phyloP scores from a whole-genome alignment of 2,329 filamentous ascomycete species.

The Drechmeria coniospora region DNA sequence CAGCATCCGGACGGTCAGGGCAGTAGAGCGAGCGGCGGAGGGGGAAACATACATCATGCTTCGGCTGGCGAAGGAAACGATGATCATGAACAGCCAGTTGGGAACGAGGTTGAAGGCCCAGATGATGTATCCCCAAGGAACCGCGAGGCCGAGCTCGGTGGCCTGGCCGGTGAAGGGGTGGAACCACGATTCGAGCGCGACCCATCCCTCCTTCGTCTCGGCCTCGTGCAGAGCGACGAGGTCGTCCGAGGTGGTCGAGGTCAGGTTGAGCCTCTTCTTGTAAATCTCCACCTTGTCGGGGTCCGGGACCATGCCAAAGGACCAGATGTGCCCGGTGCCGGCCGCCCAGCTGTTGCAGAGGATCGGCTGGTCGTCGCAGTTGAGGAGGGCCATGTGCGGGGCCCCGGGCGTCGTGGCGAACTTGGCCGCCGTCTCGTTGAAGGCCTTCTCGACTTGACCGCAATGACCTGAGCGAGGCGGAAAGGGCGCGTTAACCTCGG shows the following conservation, averaged over 20 bases:
- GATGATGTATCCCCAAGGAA: constrained; percentile 52
- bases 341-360: constrained; percentile 63
- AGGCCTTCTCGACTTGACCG: constrained; percentile 45
- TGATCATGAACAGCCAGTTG: constrained; percentile 66
- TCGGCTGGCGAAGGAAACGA: constrained; percentile 57
- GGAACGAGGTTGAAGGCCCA: constrained; percentile 52
- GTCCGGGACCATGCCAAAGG: constrained; percentile 50
- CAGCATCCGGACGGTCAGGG: neutral
- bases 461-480: constrained; percentile 47
- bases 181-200: constrained; percentile 46
- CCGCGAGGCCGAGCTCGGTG: constrained; percentile 43
- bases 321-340: constrained; percentile 47
- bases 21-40: neutral
- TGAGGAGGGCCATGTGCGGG: constrained; percentile 52
- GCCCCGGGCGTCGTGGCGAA: constrained; percentile 45
- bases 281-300: constrained; percentile 49
- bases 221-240: constrained; percentile 43
- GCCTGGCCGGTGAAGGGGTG: constrained; percentile 61
- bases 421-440: constrained; percentile 48
- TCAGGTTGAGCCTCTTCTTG: constrained; percentile 52
- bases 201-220: constrained; percentile 31
- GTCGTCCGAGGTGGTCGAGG: constrained; percentile 48
- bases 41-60: constrained; percentile 52
- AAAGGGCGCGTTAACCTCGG: neutral
- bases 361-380: constrained; percentile 61